These are phyloP conservation scores for Lachancea sp. DNA, from an alignment of 805 yeast genomes.

Conservation along the genomic window DNA sequence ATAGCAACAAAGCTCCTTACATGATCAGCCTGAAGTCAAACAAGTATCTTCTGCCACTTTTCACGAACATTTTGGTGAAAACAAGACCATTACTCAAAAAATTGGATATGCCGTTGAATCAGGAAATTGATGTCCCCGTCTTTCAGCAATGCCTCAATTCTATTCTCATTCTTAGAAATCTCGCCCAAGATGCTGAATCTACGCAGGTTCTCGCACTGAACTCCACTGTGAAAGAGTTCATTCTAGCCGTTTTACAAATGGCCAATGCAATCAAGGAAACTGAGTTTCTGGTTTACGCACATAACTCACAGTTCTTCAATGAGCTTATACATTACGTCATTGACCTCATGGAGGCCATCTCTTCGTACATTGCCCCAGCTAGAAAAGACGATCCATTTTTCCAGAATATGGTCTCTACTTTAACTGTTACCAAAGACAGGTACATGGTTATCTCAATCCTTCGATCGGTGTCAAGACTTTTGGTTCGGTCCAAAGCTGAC, in stretches of 20 bases:
- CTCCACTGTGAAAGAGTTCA: conserved; percentile 39
- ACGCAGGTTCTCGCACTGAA: conserved; percentile 68
- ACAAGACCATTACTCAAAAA: conserved; percentile 22
- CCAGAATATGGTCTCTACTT: conserved; percentile 44
- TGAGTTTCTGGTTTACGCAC: conserved; percentile 26
- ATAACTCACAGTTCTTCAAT: conserved; percentile 35
- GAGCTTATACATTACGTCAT: conserved; percentile 63
- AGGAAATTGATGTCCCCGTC: conserved; percentile 7
- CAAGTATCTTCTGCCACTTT: conserved; percentile 35
- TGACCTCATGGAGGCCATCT: conserved; percentile 78
- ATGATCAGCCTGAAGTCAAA: conserved; percentile 41
- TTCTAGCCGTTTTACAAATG: conserved; percentile 33
- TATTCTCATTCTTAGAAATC: conserved; percentile 63
- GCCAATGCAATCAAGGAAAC: conserved; percentile 19
- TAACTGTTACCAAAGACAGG: conserved; percentile 56
- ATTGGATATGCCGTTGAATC: conserved; percentile 21
- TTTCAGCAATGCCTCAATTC: conserved; percentile 33
- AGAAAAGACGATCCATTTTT: conserved; percentile 60
- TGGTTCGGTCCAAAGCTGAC: conserved; percentile 49
- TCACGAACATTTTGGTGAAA: conserved; percentile 29
- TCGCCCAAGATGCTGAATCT: conserved; percentile 75
- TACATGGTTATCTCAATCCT: conserved; percentile 60
- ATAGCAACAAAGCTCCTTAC: conserved; percentile 43
- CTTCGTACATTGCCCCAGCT: conserved; percentile 76
- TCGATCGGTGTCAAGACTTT: conserved; percentile 71